Base-by-base conservation (phyloP, 2,329 filamentous ascomycete genomes). In the Periglandula ipomoeae region DNA sequence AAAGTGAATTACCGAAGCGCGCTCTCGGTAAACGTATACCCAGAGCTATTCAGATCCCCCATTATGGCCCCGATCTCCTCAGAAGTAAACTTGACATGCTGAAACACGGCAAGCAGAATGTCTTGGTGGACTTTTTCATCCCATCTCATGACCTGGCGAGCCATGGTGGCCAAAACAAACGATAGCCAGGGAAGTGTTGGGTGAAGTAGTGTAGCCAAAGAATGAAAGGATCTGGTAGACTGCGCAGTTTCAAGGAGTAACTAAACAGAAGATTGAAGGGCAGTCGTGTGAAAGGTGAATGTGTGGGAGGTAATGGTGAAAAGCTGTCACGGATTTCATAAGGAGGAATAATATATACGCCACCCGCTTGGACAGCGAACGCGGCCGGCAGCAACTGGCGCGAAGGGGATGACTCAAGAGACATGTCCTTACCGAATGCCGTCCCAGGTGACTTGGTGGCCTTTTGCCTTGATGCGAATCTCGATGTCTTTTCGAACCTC, bases 391-490 rank as follows among this genome's bases (percentile, higher is more conserved):
- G n/a, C 43, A 32, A 9, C n/a, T 30, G 23, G 15, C 19, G 30
- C 15, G 2, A 24, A 20, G 13, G 19, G 20, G 22, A 35, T 3
- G 23, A 30, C 15, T 13, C 26, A 30, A 20, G 42, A 19, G 42
- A 30, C 41, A 22, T 22, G 17, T 35, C 24, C 27, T 39, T 64
- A 73, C 72, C 72, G 69, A 44, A 74, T 62, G 1, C 60, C 68
- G 26, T 74, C 66, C 69, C 70, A 74, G 3, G 66, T 68, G n/a
- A 68, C 65, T 5, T 53, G 50, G 45, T 65, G 59, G 7, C 68
- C 63, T 5, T 53, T 54, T 11, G 52, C 38, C n/a, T 59, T 54
- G 48, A 73, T 59, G n/a, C 61, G 61, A 7, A 52, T 52, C 41
- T 63, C 58, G 44, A 73, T 56, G 1, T 55, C 56, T 0, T 60